Evolutionary conservation across 2,329 filamentous ascomycete genomes (phyloP).

Genomic region (Fusarium xylarioides): DNA sequence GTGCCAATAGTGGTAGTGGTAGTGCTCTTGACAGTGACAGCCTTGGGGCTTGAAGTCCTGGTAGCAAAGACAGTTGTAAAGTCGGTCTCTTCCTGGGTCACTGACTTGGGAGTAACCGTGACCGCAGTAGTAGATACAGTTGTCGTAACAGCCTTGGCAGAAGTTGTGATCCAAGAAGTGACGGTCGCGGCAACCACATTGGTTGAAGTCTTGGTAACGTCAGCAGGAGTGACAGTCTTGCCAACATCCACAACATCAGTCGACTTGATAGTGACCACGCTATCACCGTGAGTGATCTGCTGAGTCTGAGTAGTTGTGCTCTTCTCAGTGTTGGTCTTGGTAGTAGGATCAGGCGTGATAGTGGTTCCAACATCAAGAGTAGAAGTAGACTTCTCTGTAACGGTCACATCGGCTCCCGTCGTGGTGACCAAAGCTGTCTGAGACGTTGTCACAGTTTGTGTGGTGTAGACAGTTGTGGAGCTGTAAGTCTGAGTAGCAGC

Average conservation of each 20-base stretch:
- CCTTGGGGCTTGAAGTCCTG: slow-evolving; percentile 30
- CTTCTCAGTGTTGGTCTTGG: slow-evolving; percentile 28
- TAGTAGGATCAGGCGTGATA: slow-evolving; percentile 30
- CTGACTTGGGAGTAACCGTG: slow-evolving; percentile 39
- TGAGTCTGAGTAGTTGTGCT: slow-evolving; percentile 25
- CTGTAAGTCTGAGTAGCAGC: slow-evolving; percentile 9
- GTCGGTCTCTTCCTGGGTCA: slow-evolving; percentile 21
- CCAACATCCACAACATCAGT: slow-evolving; percentile 45
- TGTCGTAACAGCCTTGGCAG: slow-evolving; percentile 26
- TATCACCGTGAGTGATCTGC: slow-evolving; percentile 19
- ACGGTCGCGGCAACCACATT: slow-evolving; percentile 23
- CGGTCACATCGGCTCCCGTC: slow-evolving; percentile 12
- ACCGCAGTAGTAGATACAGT: slow-evolving; percentile 22
- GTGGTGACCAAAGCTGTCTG: slow-evolving; percentile 29
- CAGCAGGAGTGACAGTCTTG: slow-evolving; percentile 45
- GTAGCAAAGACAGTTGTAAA: slow-evolving; percentile 26
- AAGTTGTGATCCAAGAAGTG: slow-evolving; percentile 26
- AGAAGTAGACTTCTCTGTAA: slow-evolving; percentile 27
- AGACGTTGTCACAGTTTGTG: slow-evolving; percentile 22
- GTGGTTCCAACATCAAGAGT: slow-evolving; percentile 33
- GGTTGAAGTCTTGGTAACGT: slow-evolving; percentile 36
- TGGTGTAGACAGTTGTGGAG: slow-evolving; percentile 34
- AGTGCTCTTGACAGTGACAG: slow-evolving; percentile 32
- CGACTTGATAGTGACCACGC: slow-evolving; percentile 42
- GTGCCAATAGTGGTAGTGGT: slow-evolving; percentile 28